These are phyloP conservation scores for Allomyces macrogynus DNA, from an alignment of 192 early-diverging fungal species.

Conservation along the genomic window DNA sequence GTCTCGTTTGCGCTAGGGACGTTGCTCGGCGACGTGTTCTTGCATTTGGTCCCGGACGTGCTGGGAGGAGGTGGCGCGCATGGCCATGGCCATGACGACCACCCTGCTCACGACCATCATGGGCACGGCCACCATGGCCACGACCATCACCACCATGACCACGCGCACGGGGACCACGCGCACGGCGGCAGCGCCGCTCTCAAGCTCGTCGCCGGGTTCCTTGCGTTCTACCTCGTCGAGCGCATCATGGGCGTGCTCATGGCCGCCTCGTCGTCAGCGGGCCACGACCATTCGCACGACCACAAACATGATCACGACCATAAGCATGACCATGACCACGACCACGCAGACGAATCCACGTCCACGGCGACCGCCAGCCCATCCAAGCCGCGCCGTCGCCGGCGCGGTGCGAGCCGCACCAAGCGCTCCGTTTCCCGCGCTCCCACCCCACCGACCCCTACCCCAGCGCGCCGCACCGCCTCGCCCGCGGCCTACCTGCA, in stretches of 20 bases:
- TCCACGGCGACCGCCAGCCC: slow-evolving; percentile 1
- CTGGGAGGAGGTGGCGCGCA: not conserved
- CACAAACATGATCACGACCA: slow-evolving; percentile 26
- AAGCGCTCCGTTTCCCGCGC: not conserved
- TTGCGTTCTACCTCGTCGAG: not conserved
- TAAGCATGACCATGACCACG: slow-evolving; percentile 10
- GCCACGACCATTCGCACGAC: slow-evolving; percentile 14
- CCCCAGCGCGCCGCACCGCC: slow-evolving; percentile 11
- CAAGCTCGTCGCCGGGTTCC: not conserved
- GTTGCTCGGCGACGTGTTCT: not conserved
- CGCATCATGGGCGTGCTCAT: not conserved
- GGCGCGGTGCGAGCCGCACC: slow-evolving; percentile 7
- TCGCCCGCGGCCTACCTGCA: slow-evolving; percentile 59
- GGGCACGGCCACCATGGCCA: not conserved
- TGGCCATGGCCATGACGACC: too few species aligned
- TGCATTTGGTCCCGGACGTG: not conserved
- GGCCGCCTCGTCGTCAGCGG: not conserved
- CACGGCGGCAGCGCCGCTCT: not conserved
- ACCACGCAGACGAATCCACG: not conserved
- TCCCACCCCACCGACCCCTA: too few species aligned
- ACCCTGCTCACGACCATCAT: not conserved
- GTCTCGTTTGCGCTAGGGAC: not conserved
- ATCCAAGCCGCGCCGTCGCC: slow-evolving; percentile 16
- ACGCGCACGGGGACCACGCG: not conserved
- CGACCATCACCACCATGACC: not conserved